phyloP scores from a whole-genome alignment of 2,329 filamentous ascomycete species.

The Colletotrichum cordylinicola region DNA sequence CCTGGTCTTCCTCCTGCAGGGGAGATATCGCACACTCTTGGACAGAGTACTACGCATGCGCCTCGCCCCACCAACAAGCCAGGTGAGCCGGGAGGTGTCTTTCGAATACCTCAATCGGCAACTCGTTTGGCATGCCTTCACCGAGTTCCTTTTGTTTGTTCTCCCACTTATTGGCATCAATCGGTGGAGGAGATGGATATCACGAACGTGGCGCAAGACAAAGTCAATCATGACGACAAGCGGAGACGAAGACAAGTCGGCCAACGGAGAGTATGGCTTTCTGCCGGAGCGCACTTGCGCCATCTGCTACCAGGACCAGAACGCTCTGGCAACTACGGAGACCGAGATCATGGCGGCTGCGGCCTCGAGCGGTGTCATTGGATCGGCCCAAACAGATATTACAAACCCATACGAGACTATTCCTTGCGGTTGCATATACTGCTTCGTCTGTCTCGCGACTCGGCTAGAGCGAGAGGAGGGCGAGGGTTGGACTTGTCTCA shows the following conservation, averaged over 20 bases:
- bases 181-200: constrained; percentile 90
- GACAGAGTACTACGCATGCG: constrained; percentile 86
- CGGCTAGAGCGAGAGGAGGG: constrained; percentile 91
- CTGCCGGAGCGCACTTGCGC: constrained; percentile 93
- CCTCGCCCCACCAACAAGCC: constrained; percentile 82
- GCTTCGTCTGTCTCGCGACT: constrained; percentile 93
- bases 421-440: constrained; percentile 91
- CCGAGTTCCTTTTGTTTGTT: constrained; percentile 96
- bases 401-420: constrained; percentile 95
- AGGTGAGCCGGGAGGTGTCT: constrained; percentile 89
- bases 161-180: constrained; percentile 96
- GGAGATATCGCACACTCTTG: constrained; percentile 87
- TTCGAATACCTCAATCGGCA: constrained; percentile 98
- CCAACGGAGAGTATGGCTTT: constrained; percentile 79
- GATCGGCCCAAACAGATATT: constrained; percentile 89
- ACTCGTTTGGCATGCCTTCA: constrained; percentile 99
- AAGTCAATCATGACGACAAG: constrained; percentile 66
- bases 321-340: constrained; percentile 73
- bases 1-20: constrained; percentile 88
- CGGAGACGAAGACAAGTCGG: constrained; percentile 51
- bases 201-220: constrained; percentile 83
- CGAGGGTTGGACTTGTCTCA: constrained; percentile 89
- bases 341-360: constrained; percentile 76
- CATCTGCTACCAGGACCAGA: constrained; percentile 96
- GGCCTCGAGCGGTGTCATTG: constrained; percentile 78